phyloP scores from a whole-genome alignment of 2,329 filamentous ascomycete genomes.

The Scytalidium sp. region DNA sequence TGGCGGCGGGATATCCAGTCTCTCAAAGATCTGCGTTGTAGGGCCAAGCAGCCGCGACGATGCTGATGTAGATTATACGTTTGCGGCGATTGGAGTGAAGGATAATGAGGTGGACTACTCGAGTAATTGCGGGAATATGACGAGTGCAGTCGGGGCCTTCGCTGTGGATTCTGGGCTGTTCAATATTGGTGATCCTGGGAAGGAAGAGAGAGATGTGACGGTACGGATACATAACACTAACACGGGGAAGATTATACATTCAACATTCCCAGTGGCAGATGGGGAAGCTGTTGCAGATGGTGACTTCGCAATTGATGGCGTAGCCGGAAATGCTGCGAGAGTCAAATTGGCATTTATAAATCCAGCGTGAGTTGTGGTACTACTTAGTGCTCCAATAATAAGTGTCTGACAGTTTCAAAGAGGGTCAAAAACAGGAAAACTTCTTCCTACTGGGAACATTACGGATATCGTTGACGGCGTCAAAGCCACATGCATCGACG shows the following conservation, averaged over 20 bases:
- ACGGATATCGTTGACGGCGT: slow-evolving; percentile 49
- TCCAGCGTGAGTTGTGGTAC: slow-evolving; percentile 39
- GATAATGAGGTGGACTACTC: slow-evolving; percentile 60
- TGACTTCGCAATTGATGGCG: slow-evolving; percentile 61
- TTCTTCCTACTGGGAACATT: slow-evolving; percentile 56
- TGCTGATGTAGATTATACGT: slow-evolving; percentile 67
- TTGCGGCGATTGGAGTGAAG: slow-evolving; percentile 65
- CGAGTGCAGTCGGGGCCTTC: slow-evolving; percentile 62
- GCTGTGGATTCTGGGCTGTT: slow-evolving; percentile 54
- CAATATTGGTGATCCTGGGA: slow-evolving; percentile 8
- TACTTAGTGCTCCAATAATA: too few relatives aligned
- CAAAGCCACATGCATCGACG: slow-evolving; percentile 57
- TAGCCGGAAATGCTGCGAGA: slow-evolving; percentile 53
- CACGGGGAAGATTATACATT: slow-evolving; percentile 60
- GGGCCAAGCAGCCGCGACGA: slow-evolving; percentile 43
- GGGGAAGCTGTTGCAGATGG: slow-evolving; percentile 47
- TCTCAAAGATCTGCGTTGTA: slow-evolving; percentile 70
- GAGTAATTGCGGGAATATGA: slow-evolving; percentile 77
- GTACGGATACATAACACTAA: slow-evolving; percentile 70
- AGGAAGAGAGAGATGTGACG: slow-evolving; percentile 30
- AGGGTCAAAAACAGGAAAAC: slow-evolving; percentile 60
- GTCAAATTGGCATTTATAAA: slow-evolving; percentile 60
- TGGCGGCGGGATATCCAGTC: slow-evolving; percentile 65
- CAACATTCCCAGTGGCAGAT: slow-evolving; percentile 50
- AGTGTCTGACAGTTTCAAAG: slow-evolving; percentile 3